phyloP scores from a whole-genome alignment of 1,284 basidiomycete species.

The Trametes sp. region DNA sequence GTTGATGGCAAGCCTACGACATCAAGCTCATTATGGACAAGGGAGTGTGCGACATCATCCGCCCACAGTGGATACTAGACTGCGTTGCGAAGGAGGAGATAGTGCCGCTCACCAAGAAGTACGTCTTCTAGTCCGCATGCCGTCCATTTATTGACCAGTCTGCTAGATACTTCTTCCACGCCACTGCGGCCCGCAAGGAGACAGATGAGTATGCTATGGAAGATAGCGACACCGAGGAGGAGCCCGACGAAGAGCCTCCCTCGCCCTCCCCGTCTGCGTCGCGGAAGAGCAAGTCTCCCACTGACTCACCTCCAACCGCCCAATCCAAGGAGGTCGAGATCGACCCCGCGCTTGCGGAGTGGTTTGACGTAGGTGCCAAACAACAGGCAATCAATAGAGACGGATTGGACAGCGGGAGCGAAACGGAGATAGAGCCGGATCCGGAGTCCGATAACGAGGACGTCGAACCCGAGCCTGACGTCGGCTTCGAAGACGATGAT shows the following conservation, averaged over 20 bases:
- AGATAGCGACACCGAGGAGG: slow-evolving; percentile 41
- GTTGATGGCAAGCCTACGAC: slow-evolving; percentile 60
- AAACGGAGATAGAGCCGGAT: slow-evolving; percentile 57
- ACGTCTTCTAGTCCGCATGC: slow-evolving; percentile 22
- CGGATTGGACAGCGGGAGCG: slow-evolving; percentile 61
- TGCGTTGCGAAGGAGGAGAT: slow-evolving; percentile 67
- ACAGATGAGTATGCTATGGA: slow-evolving; percentile 43
- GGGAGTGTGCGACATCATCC: slow-evolving; percentile 72
- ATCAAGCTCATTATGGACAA: slow-evolving; percentile 71
- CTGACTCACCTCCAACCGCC: slow-evolving; percentile 27
- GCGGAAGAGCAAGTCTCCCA: slow-evolving; percentile 22
- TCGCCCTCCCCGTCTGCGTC: slow-evolving; percentile 11
- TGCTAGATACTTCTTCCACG: slow-evolving; percentile 77
- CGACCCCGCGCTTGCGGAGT: slow-evolving; percentile 63
- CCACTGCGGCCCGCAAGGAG: slow-evolving; percentile 51
- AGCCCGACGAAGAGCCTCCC: slow-evolving; percentile 16
- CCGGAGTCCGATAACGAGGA: slow-evolving; percentile 51
- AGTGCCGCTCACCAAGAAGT: slow-evolving; percentile 76
- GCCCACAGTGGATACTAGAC: slow-evolving; percentile 83
- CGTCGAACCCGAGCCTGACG: slow-evolving; percentile 35
- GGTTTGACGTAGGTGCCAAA: slow-evolving; percentile 60
- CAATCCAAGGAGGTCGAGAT: slow-evolving; percentile 39
- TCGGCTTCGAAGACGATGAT: slow-evolving; percentile 24
- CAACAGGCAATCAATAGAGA: slow-evolving; percentile 36
- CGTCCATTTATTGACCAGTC: slow-evolving; percentile 6